These are phyloP conservation scores for Fallopia convolvulus DNA, from an alignment of 148 eudicot genomes.

Conservation along the genomic window DNA sequence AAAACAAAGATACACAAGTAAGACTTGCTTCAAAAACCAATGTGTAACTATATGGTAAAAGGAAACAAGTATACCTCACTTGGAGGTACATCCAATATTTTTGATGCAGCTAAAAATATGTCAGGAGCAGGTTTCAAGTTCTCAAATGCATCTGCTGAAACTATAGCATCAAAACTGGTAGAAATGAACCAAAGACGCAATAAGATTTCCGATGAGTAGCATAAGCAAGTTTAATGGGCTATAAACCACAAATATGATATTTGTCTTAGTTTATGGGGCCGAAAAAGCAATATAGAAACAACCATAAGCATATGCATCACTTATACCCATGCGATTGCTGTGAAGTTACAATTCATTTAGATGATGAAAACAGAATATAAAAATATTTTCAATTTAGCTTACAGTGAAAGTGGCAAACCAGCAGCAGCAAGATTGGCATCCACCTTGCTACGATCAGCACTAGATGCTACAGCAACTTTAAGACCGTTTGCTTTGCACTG, in stretches of 20 bases:
- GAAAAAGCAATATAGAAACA: not conserved
- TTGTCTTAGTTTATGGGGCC: too few species aligned
- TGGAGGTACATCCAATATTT: slow-evolving; percentile 57
- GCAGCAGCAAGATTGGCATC: slow-evolving; percentile 95
- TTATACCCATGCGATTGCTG: not conserved
- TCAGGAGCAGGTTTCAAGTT: slow-evolving; percentile 97
- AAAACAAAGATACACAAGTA: not conserved
- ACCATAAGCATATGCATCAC: not conserved
- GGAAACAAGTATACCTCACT: slow-evolving; percentile 50
- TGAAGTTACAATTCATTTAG: not conserved
- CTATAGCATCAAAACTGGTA: slow-evolving; percentile 94
- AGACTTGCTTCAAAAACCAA: not conserved
- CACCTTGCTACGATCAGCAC: slow-evolving; percentile 96
- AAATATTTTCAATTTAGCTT: slow-evolving; percentile 17
- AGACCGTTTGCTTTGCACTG: slow-evolving; percentile 93
- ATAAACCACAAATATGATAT: too few species aligned
- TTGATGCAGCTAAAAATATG: slow-evolving; percentile 87
- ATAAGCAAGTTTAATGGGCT: not conserved
- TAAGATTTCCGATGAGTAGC: not conserved
- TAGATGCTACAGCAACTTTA: slow-evolving; percentile 98
- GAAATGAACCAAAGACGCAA: not conserved
- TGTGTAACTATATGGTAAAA: not conserved
- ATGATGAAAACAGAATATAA: not conserved
- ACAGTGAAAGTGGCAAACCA: slow-evolving; percentile 75
- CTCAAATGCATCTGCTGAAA: slow-evolving; percentile 97